phyloP scores from a whole-genome alignment of 2,329 filamentous ascomycete species.

The Aspergillus texensis region DNA sequence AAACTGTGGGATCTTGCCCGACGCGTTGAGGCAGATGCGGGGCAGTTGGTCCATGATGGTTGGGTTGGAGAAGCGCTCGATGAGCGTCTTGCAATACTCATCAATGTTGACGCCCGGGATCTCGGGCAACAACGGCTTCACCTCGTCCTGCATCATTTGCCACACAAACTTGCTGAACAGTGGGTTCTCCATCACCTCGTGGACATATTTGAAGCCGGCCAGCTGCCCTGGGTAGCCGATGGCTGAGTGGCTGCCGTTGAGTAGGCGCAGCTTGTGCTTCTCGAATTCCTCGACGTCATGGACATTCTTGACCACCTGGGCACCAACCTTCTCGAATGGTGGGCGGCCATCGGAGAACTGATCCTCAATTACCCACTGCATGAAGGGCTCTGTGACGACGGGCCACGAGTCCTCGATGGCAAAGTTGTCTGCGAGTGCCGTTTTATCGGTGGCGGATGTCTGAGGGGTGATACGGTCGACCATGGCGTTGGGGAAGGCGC shows the following conservation, averaged over 20 bases:
- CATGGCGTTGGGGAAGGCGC: constrained; percentile 59
- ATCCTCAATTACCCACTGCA: constrained; percentile 60
- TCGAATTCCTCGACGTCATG: constrained; percentile 58
- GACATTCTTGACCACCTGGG: constrained; percentile 56
- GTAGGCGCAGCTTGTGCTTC: constrained; percentile 60
- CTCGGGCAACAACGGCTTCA: constrained; percentile 55
- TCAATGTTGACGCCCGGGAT: constrained; percentile 57
- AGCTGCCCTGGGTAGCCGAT: constrained; percentile 56
- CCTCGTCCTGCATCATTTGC: constrained; percentile 60
- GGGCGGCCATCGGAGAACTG: constrained; percentile 56
- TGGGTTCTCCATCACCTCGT: constrained; percentile 57
- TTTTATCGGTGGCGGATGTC: constrained; percentile 51
- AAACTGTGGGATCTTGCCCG: constrained; percentile 56
- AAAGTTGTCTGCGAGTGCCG: constrained; percentile 47
- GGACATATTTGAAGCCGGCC: constrained; percentile 57
- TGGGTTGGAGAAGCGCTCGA: constrained; percentile 60
- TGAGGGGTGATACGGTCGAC: constrained; percentile 60
- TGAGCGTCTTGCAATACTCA: constrained; percentile 55
- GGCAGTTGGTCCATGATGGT: constrained; percentile 60
- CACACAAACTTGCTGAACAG: constrained; percentile 52
- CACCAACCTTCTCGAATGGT: constrained; percentile 56
- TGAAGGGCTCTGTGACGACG: constrained; percentile 59
- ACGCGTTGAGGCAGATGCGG: constrained; percentile 55
- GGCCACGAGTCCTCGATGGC: constrained; percentile 56
- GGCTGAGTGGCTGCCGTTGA: constrained; percentile 58